These are phyloP conservation scores for Choanephora cucurbitarum DNA, from an alignment of 371 early-diverging fungal genomes.

Conservation along the genomic window DNA sequence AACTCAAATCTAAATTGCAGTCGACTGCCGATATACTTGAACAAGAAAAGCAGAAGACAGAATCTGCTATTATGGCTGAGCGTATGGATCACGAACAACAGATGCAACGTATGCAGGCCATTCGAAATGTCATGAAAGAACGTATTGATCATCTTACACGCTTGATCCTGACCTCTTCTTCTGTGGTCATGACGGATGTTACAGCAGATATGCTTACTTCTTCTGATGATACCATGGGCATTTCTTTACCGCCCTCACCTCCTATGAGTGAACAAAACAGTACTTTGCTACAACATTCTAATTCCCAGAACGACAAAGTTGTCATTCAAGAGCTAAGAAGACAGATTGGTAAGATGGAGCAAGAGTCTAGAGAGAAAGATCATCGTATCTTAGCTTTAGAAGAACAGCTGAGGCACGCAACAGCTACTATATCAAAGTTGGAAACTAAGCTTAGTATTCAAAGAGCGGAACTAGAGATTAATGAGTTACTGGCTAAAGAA, in stretches of 20 bases:
- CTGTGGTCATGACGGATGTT: slow-evolving; percentile 35
- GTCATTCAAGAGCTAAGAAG: slow-evolving; percentile 6
- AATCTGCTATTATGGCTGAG: slow-evolving; percentile 35
- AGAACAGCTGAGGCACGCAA: slow-evolving; percentile 11
- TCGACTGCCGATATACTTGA: slow-evolving; percentile 47
- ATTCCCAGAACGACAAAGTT: not conserved
- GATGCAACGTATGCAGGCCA: slow-evolving; percentile 69
- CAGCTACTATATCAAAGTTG: slow-evolving; percentile 4
- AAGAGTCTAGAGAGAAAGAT: slow-evolving; percentile 19
- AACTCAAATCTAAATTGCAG: slow-evolving; percentile 78
- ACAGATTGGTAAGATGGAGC: not conserved
- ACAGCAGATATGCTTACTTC: not conserved
- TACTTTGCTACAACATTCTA: not conserved
- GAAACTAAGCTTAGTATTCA: slow-evolving; percentile 18
- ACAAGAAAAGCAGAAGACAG: slow-evolving; percentile 43
- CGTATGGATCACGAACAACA: slow-evolving; percentile 73
- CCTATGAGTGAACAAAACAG: not conserved
- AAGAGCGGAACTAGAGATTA: slow-evolving; percentile 21
- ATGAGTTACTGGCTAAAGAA: slow-evolving; percentile 4
- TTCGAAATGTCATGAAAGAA: slow-evolving; percentile 78
- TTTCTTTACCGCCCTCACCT: not conserved
- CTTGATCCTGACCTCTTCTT: slow-evolving; percentile 75
- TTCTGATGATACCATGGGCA: no score
- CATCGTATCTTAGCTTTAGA: slow-evolving; percentile 14
- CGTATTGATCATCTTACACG: slow-evolving; percentile 73